A percentile compares a stretch with the other conserved stretches of the same genome.
Evolutionary conservation across 306 rosid species (phyloP).

Genomic region (Vigna unguiculata): DNA sequence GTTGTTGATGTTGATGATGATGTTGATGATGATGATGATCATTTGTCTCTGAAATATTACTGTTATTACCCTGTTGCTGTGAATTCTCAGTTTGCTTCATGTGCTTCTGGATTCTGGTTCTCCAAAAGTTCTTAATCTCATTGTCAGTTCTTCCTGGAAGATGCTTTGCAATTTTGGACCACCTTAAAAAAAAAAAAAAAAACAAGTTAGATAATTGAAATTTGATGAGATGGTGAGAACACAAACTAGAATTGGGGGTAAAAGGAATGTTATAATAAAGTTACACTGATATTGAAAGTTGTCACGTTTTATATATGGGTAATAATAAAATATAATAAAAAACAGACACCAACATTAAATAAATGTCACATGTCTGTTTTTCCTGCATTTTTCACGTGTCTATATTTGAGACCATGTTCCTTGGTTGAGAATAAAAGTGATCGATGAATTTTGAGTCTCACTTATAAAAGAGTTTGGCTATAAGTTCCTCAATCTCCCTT

Average conservation of each 20-base stretch:
- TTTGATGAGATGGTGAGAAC: too few relatives aligned
- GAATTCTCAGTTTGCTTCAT: slow-evolving; percentile 74
- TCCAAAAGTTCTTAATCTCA: slow-evolving; percentile 96
- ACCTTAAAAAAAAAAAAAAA: slow-evolving; percentile 49
- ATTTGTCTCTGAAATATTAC: slow-evolving; percentile 37
- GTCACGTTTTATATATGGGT: slow-evolving; percentile 26
- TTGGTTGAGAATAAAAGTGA: slow-evolving; percentile 63
- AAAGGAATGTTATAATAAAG: too few relatives aligned
- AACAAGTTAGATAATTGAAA: not conserved
- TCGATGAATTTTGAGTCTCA: slow-evolving; percentile 39
- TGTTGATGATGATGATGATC: slow-evolving; percentile 53
- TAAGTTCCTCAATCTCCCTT: slow-evolving; percentile 46
- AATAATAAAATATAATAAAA: slow-evolving; percentile 24
- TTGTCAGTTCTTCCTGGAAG: slow-evolving; percentile 96
- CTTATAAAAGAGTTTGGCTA: slow-evolving; percentile 49
- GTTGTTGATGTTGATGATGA: slow-evolving; percentile 49
- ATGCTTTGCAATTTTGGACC: slow-evolving; percentile 98
- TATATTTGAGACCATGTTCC: slow-evolving; percentile 59
- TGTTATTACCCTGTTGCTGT: slow-evolving; percentile 45
- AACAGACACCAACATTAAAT: slow-evolving; percentile 23
- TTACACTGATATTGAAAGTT: slow-evolving; percentile 14
- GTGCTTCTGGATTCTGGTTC: slow-evolving; percentile 95
- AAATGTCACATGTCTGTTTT: slow-evolving; percentile 15
- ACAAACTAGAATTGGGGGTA: too few relatives aligned
- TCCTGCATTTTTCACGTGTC: not conserved